Base-by-base conservation (phyloP, 2,329 filamentous ascomycete species). In the Curvularia sp. region DNA sequence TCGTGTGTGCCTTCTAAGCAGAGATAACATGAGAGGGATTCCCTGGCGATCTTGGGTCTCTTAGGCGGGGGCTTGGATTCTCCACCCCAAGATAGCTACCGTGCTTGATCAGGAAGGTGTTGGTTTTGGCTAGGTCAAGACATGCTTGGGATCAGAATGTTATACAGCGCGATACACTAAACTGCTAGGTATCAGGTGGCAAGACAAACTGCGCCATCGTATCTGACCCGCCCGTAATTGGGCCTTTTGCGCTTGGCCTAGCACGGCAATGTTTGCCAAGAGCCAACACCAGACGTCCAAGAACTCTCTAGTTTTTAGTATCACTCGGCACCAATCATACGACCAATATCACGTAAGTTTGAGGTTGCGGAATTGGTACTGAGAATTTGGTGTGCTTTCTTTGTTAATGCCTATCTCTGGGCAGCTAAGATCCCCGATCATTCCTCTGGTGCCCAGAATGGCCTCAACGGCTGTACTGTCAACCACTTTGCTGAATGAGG, bases 91-190 rank as follows among this genome's bases (percentile, higher is more conserved):
- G 39, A 12, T 36, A 41, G 28, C 36, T 38, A 53, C 27, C 5
- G 45, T 49, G 58, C 61, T 63, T 60, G 57, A 66, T 64, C 19
- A 49, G 63, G 61, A 63, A 66, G 63, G 61, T 66, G 59, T 48
- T 30, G 47, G 49, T 52, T 43, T 51, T 41, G 25, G 18, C 19
- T 45, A 27, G 46, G 56, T 50, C 28, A 55, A 53, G 47, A 49
- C 13, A 50, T 38, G 28, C 21, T 47, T 46, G 39, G 25, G 23
- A 45, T 41, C 47, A 53, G 49, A 30, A 34, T 42, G 15, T 25
- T n/a, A 3, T 23, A 48, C 34, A 42, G n/a, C 21, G 32, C 10
- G 38, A n/a, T 41, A 49, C 23, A 23, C 32, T 45, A 32, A 48
- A 36, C 50, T 41, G 39, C 42, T 46, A n/a, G n/a, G n/a, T n/a